Evolutionary conservation across 805 yeast genomes (phyloP), one percentile per base, ranked within the genome.

Genomic region (Schwanniomyces polymorphus): DNA sequence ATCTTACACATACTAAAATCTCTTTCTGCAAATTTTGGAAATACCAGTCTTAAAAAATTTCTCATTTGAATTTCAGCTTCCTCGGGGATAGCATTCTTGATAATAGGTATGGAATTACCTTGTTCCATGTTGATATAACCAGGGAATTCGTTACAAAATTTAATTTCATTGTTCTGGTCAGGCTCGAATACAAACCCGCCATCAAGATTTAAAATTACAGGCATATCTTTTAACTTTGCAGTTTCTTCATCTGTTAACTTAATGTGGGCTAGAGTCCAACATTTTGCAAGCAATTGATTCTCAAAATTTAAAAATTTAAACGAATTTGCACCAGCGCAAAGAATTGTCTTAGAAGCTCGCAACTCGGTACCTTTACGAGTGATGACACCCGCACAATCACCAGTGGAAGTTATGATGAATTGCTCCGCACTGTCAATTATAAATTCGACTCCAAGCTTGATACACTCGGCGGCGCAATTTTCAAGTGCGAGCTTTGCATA

Each of bases 131-230:
- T 37, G 14, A 42, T 38, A 27, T 42, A 38, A 16, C 46, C 43
- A 10, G 43, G 42, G 21, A 43, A 43, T 38, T 43, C 46, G 28
- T 43, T 43, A 21, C 46, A 43, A 27, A 43, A 43, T 21, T 43
- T 43, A 11, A 43, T 38, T 14, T 43, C 46, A 28, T 43, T 43
- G 17, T 38, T 38, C 7, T 28, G 17, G 51, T 69, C 76, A 7
- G 76, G 75, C 44, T 72, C 77, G 50, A 73, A 72, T 41, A 72
- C 61, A 57, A 71, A 74, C 0, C 78, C 78, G 44, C 55, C 42
- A 28, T 69, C 73, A 1, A 75, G 60, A 46, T 72, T 67, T 55
- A 74, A 74, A 25, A 76, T 68, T 5, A 75, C 63, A 0, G 80
- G 81, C 16, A 75, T 61, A 39, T 58, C 50, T 49, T 66, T 65